Conservation (phyloP, 2,329 filamentous ascomycete species). For the Phymatotrichopsis omnivora region DNA sequence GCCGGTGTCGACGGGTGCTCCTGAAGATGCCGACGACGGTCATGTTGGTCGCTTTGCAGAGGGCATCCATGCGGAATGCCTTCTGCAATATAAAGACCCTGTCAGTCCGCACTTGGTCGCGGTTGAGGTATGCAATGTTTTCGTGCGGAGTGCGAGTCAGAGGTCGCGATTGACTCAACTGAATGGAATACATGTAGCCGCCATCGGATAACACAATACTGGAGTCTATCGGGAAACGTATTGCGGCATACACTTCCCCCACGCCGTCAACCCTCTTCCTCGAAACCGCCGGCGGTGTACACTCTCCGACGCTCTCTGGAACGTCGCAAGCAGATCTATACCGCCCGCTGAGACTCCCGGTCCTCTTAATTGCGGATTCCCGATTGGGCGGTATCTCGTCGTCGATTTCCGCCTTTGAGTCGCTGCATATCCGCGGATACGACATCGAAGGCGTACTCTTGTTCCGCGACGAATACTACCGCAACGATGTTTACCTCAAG, state of each 20-base stretch:
- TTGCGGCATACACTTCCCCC: slow-evolving; percentile 38
- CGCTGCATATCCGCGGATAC: slow-evolving; percentile 65
- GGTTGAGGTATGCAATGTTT: not conserved
- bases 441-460: slow-evolving; percentile 61
- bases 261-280: slow-evolving; percentile 54
- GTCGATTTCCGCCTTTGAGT: slow-evolving; percentile 72
- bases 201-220: slow-evolving; percentile 46
- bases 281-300: slow-evolving; percentile 73
- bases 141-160: slow-evolving; percentile 39
- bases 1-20: slow-evolving; percentile 67
- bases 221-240: slow-evolving; percentile 40
- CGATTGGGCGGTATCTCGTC: slow-evolving; percentile 69
- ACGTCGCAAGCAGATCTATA: slow-evolving; percentile 70
- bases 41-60: slow-evolving; percentile 53
- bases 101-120: slow-evolving; percentile 64
- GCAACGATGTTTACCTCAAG: slow-evolving; percentile 57
- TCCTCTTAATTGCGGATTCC: slow-evolving; percentile 64
- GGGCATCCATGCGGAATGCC: slow-evolving; percentile 47
- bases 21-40: slow-evolving; percentile 61
- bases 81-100: slow-evolving; percentile 63
- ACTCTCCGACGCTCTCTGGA: slow-evolving; percentile 67
- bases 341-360: slow-evolving; percentile 59
- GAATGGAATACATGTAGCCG: slow-evolving; percentile 37
- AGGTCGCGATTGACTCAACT: slow-evolving; percentile 35
- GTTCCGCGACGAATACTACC: slow-evolving; percentile 55